Percentiles rank a stretch among this genome's conserved stretches.
Evolutionary conservation across 495 filamentous ascomycete genomes (phyloP).

Genomic region (Neurospora hispaniola): DNA sequence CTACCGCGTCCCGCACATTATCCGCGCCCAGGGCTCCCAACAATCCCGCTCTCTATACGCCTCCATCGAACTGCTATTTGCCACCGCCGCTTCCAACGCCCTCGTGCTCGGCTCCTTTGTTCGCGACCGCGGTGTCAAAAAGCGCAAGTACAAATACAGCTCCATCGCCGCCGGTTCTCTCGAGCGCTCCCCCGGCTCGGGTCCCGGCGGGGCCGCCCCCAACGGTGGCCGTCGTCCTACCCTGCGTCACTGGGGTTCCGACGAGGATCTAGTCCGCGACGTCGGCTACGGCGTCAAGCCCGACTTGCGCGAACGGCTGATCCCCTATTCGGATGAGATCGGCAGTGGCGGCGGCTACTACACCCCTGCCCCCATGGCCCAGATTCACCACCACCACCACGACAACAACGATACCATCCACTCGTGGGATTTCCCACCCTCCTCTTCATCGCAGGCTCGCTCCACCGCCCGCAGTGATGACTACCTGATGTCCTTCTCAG

Average conservation of each 20-base stretch:
- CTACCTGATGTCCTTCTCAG: constrained; percentile 11
- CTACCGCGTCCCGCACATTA: constrained; percentile 65
- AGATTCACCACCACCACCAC: constrained; percentile 6
- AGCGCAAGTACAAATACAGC: constrained; percentile 57
- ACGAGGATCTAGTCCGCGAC: constrained; percentile 66
- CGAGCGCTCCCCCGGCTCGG: constrained; percentile 32
- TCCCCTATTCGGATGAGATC: constrained; percentile 10
- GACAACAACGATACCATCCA: constrained; percentile 17
- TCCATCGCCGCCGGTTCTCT: constrained; percentile 32
- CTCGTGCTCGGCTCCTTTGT: constrained; percentile 76
- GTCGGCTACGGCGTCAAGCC: constrained; percentile 56
- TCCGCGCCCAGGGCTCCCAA: constrained; percentile 51
- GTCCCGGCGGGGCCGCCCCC: not conserved
- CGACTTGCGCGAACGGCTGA: constrained; percentile 35
- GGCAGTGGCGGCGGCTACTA: constrained; percentile 4
- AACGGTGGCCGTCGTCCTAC: constrained; percentile 33
- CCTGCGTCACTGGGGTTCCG: constrained; percentile 64
- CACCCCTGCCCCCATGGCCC: constrained; percentile 24
- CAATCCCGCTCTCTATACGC: constrained; percentile 68
- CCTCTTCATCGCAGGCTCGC: constrained; percentile 5
- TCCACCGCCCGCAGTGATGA: constrained; percentile 26
- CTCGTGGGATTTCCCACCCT: constrained; percentile 27
- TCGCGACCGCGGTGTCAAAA: constrained; percentile 68
- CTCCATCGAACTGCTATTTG: constrained; percentile 66
- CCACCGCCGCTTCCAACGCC: constrained; percentile 65